Conservation (phyloP, 2,329 filamentous ascomycete genomes). For the Botrytis byssoidea region DNA sequence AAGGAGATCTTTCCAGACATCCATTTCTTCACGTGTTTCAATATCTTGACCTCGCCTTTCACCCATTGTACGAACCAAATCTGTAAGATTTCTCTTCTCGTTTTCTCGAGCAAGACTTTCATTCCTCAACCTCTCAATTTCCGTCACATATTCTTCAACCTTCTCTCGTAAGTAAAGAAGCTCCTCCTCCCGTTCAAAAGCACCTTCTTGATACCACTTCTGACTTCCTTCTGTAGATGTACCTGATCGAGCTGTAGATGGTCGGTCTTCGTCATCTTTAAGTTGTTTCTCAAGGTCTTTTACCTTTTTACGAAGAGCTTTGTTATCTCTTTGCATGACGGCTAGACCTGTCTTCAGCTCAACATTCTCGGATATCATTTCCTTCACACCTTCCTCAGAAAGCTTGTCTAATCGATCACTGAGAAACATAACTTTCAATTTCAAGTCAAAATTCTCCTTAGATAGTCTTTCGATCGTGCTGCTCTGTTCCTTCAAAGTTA, state of each 20-base stretch:
- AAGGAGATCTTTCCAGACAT: conserved; percentile 93
- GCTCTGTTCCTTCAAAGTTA: conserved; percentile 96
- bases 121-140: conserved; percentile 77
- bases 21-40: conserved; percentile 61
- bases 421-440: conserved; percentile 96
- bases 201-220: conserved; percentile 54
- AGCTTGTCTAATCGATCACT: conserved; percentile 90
- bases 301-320: conserved; percentile 73
- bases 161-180: conserved; percentile 80
- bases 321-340: conserved; percentile 87
- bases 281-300: conserved; percentile 84
- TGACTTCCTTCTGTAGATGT: conserved; percentile 57
- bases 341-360: conserved; percentile 89
- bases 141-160: conserved; percentile 77
- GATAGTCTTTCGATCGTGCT: conserved; percentile 94
- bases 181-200: conserved; percentile 77
- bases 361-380: conserved; percentile 97
- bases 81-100: conserved; percentile 82
- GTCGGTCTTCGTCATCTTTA: conserved; percentile 61
- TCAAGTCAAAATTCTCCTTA: conserved; percentile 97
- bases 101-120: conserved; percentile 77
- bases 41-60: conserved; percentile 49
- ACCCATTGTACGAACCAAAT: conserved; percentile 68
- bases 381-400: conserved; percentile 93
- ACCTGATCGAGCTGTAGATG: conserved; percentile 57